Base-by-base conservation (phyloP, 2,329 filamentous ascomycete species). In the Beauveria sp. region DNA sequence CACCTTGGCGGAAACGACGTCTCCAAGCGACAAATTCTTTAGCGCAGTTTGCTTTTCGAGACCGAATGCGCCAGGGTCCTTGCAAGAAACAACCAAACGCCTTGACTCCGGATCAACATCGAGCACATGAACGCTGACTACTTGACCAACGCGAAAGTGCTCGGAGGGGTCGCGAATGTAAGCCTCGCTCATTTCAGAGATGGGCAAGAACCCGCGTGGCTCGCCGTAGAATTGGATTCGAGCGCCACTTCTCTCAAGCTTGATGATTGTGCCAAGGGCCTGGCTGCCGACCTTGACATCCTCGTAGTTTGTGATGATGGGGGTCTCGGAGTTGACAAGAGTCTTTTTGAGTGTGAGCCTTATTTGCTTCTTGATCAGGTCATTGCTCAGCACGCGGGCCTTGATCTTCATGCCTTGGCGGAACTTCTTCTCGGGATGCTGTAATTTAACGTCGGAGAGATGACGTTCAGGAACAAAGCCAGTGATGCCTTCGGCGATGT, bases 151-250 rank as follows among this genome's bases (percentile, higher is more conserved):
- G 42, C 88, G 87, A 78, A 99, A 99, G 75, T 98, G 93, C 69
- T 96, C 87, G 51, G 84, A 85, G 5, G 95, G 92, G 69, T 97
- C 90, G 67, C 89, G 85, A 69, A 99, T 97, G 71, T 89, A 97
- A 12, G 93, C 92, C 73, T 99, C 95, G 72, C 95, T 98, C 95
- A 99, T 99, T 75, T 99, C 93, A 1, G 90, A 90, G 0, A 96
- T 88, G 2, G 95, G 95, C 60, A 99, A 81, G 77, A 96, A 99
- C 9, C 89, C 96, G 66, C 86, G 85, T 22, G 99, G 80, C 9
- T 81, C 77, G 20, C 91, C 91, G 69, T 96, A 99, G 75, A 98
- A 99, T 71, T 96, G 91, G 59, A 99, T 89, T 20, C 93, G 85
- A 12, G 95, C 95, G 63, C 95, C 95, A 59, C 86, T 85, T 3